A percentile compares a stretch with the other conserved stretches of the same genome.
These are phyloP conservation scores for Novymonas esmeraldas DNA, from an alignment of 208 protist genomes.

Conservation along the genomic window DNA sequence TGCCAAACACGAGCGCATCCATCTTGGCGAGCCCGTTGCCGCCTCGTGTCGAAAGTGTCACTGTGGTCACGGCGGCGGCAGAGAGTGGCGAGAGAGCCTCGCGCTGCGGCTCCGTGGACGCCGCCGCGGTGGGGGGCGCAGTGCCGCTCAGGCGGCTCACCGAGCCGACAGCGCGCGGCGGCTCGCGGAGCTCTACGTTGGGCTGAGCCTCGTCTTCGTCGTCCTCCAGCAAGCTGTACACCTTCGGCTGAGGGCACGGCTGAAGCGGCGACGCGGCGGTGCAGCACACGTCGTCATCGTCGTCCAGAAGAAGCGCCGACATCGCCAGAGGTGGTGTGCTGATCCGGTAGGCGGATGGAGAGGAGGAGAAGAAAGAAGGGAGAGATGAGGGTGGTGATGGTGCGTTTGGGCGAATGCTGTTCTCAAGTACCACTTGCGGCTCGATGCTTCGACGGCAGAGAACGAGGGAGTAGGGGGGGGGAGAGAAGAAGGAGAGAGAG, in stretches of 20 bases:
- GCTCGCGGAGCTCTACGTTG: too few relatives aligned
- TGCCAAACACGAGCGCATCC: slow-evolving; percentile 52
- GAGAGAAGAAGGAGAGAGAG: too few relatives aligned
- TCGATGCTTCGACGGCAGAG: too few relatives aligned
- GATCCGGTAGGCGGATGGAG: neutral
- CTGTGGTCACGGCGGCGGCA: neutral
- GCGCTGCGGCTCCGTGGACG: neutral
- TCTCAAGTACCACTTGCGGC: too few relatives aligned
- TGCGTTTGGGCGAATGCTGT: too few relatives aligned
- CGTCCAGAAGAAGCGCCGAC: slow-evolving; percentile 64
- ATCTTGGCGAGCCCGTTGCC: slow-evolving; percentile 82
- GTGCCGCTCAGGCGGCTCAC: neutral
- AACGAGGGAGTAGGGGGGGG: too few relatives aligned
- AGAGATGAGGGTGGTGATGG: too few relatives aligned
- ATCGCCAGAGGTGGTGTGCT: neutral
- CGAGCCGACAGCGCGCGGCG: too few relatives aligned
- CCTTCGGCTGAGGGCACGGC: too few relatives aligned
- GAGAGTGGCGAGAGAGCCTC: neutral
- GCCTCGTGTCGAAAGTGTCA: slow-evolving; percentile 24
- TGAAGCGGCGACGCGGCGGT: too few relatives aligned
- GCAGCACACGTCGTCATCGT: slow-evolving; percentile 20
- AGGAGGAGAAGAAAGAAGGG: neutral
- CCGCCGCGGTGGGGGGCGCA: neutral
- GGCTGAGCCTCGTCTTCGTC: too few relatives aligned
- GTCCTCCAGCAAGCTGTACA: too few relatives aligned